Conservation (phyloP, 2,329 filamentous ascomycete genomes). For the Pseudogymnoascus sp. region DNA sequence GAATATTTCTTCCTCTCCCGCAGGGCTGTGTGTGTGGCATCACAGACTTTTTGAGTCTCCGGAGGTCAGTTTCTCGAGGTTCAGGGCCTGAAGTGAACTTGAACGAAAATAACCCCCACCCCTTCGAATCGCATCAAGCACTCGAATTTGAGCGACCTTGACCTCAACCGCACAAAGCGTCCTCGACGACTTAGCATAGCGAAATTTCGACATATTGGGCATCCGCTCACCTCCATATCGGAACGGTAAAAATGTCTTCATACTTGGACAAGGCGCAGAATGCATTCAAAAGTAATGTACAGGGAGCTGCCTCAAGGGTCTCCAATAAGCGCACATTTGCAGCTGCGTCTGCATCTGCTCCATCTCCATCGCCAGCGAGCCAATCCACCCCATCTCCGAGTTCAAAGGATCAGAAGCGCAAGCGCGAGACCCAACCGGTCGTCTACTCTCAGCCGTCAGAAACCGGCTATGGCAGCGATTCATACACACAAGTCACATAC, state of each 20-base stretch:
- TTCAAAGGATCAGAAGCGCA: constrained; percentile 42
- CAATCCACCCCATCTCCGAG: constrained; percentile 40
- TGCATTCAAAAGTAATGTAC: constrained; percentile 51
- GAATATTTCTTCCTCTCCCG: background rate
- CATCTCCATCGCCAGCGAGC: constrained; percentile 55
- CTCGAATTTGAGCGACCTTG: background rate
- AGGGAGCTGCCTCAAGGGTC: constrained; percentile 56
- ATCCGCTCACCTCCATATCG: background rate
- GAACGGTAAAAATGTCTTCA: constrained; percentile 41
- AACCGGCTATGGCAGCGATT: constrained; percentile 67
- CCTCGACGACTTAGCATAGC: background rate
- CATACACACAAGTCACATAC: constrained; percentile 82
- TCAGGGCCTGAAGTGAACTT: background rate
- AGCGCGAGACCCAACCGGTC: constrained; percentile 43
- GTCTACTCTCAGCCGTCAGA: constrained; percentile 71
- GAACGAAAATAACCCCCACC: background rate
- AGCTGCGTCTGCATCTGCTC: constrained; percentile 44
- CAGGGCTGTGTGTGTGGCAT: background rate
- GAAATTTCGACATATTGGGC: background rate
- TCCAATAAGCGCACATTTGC: constrained; percentile 40
- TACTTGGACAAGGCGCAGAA: constrained; percentile 59
- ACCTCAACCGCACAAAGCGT: background rate
- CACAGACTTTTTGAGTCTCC: background rate
- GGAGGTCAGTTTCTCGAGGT: background rate
- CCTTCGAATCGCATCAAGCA: background rate